These are phyloP conservation scores for Sphaceloma murrayae DNA, from an alignment of 2,329 filamentous ascomycete species.

Conservation along the genomic window DNA sequence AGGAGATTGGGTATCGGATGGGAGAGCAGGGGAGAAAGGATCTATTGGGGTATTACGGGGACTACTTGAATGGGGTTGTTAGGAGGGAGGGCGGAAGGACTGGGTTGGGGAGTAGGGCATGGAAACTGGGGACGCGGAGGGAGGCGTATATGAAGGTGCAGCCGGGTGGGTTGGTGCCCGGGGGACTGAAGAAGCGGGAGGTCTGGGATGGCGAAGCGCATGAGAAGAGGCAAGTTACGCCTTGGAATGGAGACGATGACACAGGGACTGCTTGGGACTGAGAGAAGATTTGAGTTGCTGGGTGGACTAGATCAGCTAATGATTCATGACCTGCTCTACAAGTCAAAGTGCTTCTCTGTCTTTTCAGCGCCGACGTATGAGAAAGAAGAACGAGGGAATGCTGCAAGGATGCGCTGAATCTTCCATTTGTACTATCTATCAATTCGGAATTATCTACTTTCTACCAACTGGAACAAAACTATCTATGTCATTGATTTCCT, in stretches of 20 bases:
- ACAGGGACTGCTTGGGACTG: too few species aligned
- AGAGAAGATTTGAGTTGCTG: too few species aligned
- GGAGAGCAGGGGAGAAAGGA: background rate
- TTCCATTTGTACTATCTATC: too few species aligned
- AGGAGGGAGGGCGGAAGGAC: constrained; percentile 2
- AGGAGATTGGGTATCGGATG: constrained; percentile 7
- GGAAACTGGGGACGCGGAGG: constrained; percentile 10
- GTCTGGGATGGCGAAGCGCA: background rate
- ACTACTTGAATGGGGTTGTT: constrained; percentile 3
- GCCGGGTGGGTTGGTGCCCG: constrained; percentile 8
- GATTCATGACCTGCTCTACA: too few species aligned
- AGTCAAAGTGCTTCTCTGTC: too few species aligned
- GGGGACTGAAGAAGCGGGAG: background rate
- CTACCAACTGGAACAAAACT: too few species aligned
- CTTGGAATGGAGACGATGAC: constrained; percentile 5
- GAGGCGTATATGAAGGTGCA: constrained; percentile 8
- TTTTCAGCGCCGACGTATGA: too few species aligned
- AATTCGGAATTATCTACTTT: too few species aligned
- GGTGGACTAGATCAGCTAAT: too few species aligned
- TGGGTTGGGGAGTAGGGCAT: constrained; percentile 7
- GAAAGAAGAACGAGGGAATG: too few species aligned
- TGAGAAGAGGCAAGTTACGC: background rate
- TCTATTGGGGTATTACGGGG: constrained; percentile 9
- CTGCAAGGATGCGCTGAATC: too few species aligned
- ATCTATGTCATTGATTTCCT: too few species aligned